A percentile compares a stretch with the other conserved stretches of the same genome.
These are phyloP conservation scores for Trametes elegans DNA, from an alignment of 768 basidiomycete species.

Conservation along the genomic window DNA sequence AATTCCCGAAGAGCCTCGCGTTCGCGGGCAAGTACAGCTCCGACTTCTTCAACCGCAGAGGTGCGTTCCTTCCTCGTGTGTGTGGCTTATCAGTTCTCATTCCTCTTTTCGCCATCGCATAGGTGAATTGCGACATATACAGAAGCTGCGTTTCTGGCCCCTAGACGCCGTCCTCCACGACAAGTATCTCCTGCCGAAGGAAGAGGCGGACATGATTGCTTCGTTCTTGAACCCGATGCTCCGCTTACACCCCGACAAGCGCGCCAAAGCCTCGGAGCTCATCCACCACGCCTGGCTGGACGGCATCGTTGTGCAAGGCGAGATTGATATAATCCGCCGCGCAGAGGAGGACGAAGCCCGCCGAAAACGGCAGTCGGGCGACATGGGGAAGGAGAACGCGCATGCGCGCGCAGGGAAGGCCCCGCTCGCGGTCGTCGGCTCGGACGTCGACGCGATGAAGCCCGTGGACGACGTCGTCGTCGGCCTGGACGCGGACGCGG, in stretches of 20 bases:
- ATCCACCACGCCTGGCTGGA: conserved; percentile 87
- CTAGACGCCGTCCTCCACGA: conserved; percentile 80
- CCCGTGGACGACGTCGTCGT: conserved; percentile 60
- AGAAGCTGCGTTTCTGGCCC: conserved; percentile 91
- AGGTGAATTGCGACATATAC: conserved; percentile 91
- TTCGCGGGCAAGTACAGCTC: conserved; percentile 89
- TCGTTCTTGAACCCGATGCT: conserved; percentile 90
- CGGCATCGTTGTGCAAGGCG: conserved; percentile 82
- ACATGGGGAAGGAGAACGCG: conserved; percentile 40
- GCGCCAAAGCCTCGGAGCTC: conserved; percentile 86
- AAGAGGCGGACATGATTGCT: conserved; percentile 78
- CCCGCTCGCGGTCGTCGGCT: conserved; percentile 14
- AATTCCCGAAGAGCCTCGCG: conserved; percentile 80
- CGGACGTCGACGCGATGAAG: conserved; percentile 64
- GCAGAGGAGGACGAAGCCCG: conserved; percentile 54
- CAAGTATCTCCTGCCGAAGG: conserved; percentile 90
- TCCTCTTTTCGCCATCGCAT: neutral
- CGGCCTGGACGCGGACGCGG: conserved; percentile 9
- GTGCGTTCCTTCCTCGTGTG: conserved; percentile 38
- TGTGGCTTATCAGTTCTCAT: neutral
- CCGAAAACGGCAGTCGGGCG: conserved; percentile 30
- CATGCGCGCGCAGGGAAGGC: conserved; percentile 15
- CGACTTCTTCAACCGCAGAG: conserved; percentile 97
- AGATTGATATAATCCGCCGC: conserved; percentile 75
- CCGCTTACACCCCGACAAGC: conserved; percentile 80